Evolutionary conservation across 1,139 yeast genomes (phyloP).

Genomic region (Sugiyamaella sp.): DNA sequence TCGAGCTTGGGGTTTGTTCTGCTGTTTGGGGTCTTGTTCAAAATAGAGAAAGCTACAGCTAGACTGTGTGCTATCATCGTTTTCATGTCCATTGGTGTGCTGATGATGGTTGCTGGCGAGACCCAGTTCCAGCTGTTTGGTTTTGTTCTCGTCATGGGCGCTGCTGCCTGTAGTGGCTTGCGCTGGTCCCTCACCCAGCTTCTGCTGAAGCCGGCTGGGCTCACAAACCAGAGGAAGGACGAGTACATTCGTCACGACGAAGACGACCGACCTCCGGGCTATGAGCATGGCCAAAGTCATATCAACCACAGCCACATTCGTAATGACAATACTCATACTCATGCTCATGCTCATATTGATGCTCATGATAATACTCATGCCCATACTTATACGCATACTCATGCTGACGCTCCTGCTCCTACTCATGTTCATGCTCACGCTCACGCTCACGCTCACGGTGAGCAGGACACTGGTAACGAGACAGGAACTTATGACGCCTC

Average conservation of each 20-base stretch:
- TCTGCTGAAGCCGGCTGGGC: constrained; percentile 47
- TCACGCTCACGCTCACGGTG: too few relatives aligned
- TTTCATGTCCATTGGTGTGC: constrained; percentile 80
- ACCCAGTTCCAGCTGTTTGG: constrained; percentile 54
- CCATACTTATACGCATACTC: not conserved
- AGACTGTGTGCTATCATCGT: constrained; percentile 67
- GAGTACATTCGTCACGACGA: not conserved
- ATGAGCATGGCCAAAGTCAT: not conserved
- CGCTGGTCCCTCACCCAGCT: constrained; percentile 96
- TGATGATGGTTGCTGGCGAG: constrained; percentile 76
- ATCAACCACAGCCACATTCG: not conserved
- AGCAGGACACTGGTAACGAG: too few relatives aligned
- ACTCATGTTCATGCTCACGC: not conserved
- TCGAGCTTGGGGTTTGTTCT: constrained; percentile 85
- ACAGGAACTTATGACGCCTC: too few relatives aligned
- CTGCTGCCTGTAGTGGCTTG: constrained; percentile 83
- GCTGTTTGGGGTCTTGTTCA: constrained; percentile 78
- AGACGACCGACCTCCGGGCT: not conserved
- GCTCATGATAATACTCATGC: too few relatives aligned
- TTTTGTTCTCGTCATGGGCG: constrained; percentile 68
- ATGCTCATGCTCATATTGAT: too few relatives aligned
- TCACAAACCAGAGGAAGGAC: not conserved
- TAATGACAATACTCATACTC: too few relatives aligned
- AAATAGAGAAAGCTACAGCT: constrained; percentile 71
- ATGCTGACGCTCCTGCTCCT: not conserved